A percentile compares a stretch with the other conserved stretches of the same genome.
These are phyloP conservation scores for Triangularia setosa DNA, from an alignment of 2,329 filamentous ascomycete genomes.

Conservation along the genomic window DNA sequence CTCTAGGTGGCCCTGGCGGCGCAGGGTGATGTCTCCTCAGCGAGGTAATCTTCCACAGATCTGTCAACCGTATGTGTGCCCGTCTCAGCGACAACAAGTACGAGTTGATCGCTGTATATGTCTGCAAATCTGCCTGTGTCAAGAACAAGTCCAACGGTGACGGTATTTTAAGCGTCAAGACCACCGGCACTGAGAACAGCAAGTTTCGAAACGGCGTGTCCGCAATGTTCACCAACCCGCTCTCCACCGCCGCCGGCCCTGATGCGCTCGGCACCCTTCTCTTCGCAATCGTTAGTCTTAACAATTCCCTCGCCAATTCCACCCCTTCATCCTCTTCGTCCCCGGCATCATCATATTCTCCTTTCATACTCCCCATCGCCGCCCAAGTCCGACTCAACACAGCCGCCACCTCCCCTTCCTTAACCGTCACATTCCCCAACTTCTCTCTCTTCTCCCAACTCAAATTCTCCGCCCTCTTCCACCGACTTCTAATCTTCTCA, in stretches of 20 bases:
- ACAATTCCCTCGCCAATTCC: slow-evolving; percentile 73
- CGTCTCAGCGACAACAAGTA: slow-evolving; percentile 84
- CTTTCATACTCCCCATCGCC: slow-evolving; percentile 70
- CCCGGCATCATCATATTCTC: slow-evolving; percentile 45
- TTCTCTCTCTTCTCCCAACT: slow-evolving; percentile 52
- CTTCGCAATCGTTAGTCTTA: slow-evolving; percentile 64
- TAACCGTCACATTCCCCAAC: slow-evolving; percentile 64
- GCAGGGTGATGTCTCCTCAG: slow-evolving; percentile 74
- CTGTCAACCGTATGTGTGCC: slow-evolving; percentile 77
- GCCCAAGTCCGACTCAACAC: slow-evolving; percentile 76
- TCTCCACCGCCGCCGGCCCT: slow-evolving; percentile 35
- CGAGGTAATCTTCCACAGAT: slow-evolving; percentile 80
- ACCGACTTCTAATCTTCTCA: slow-evolving; percentile 68
- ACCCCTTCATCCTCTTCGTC: slow-evolving; percentile 74
- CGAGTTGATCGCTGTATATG: slow-evolving; percentile 80
- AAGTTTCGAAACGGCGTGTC: slow-evolving; percentile 70
- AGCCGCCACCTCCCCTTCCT: slow-evolving; percentile 80
- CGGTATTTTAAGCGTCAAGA: slow-evolving; percentile 66
- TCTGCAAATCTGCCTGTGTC: slow-evolving; percentile 66
- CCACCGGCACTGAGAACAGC: slow-evolving; percentile 72
- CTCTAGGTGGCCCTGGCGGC: slow-evolving; percentile 61
- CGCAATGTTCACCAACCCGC: slow-evolving; percentile 35
- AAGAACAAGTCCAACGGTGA: slow-evolving; percentile 87
- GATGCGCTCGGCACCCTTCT: slow-evolving; percentile 23
- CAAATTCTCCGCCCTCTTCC: slow-evolving; percentile 59